These are phyloP conservation scores for Pseudoscleropodium purum DNA, from an alignment of 225 moss, liverwort and hornwort genomes.

Conservation along the genomic window DNA sequence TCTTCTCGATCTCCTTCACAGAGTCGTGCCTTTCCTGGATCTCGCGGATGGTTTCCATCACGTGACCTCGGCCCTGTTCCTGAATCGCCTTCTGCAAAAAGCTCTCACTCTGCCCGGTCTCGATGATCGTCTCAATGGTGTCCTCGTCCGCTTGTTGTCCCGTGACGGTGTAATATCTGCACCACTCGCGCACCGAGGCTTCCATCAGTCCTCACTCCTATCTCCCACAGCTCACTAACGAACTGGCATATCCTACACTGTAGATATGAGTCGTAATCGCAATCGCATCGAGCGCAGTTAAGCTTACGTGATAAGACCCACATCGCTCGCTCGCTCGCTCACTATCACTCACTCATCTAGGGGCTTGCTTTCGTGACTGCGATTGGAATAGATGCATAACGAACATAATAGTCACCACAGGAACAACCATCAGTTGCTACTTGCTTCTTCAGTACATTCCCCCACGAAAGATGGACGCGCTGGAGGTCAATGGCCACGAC, in stretches of 20 bases:
- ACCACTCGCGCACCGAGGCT: not conserved
- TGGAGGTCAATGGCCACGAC: not conserved
- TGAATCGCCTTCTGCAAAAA: conserved; percentile 46
- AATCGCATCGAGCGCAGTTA: not conserved
- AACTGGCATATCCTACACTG: not conserved
- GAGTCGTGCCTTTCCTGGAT: conserved; percentile 49
- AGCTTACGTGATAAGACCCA: not conserved
- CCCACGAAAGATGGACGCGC: not conserved
- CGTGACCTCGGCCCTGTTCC: conserved; percentile 43
- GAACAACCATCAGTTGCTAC: not conserved
- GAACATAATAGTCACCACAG: not conserved
- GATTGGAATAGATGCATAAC: not conserved
- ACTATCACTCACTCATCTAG: not conserved
- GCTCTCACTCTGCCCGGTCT: conserved; percentile 33
- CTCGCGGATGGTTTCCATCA: conserved; percentile 46
- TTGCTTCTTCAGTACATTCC: not conserved
- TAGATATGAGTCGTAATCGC: not conserved
- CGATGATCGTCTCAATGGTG: conserved; percentile 44
- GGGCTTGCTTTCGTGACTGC: not conserved
- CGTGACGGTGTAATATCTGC: conserved; percentile 49
- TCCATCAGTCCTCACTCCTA: not conserved
- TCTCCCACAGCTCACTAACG: not conserved
- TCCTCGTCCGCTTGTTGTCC: conserved; percentile 42
- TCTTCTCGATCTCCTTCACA: conserved; percentile 49
- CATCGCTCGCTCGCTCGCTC: not conserved